Conservation (phyloP, 331 rosid genomes). For the Rosa hybrid region DNA sequence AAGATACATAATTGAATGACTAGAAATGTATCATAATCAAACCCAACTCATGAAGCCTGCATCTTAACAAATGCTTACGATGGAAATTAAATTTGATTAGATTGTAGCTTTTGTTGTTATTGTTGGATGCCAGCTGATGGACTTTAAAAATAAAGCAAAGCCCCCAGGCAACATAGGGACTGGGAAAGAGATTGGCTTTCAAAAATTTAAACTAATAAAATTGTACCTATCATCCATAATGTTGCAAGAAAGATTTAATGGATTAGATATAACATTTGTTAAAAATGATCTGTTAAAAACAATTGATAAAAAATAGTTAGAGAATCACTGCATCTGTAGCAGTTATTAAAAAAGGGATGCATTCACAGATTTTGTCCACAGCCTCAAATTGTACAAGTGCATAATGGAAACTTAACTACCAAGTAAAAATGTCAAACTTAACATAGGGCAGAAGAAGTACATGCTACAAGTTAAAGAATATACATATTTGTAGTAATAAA, state of each 20-base stretch:
- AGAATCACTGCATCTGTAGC: too few relatives aligned
- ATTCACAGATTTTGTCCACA: background rate
- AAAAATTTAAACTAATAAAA: background rate
- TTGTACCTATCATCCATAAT: background rate
- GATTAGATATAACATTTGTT: background rate
- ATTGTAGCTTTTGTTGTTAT: background rate
- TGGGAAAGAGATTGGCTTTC: background rate
- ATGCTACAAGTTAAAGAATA: background rate
- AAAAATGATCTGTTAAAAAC: background rate
- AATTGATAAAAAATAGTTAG: too few relatives aligned
- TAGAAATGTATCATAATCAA: background rate
- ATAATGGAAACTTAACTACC: background rate
- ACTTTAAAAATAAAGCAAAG: background rate
- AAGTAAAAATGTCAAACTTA: background rate
- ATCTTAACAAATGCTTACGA: background rate
- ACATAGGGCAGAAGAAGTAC: background rate
- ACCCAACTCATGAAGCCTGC: background rate
- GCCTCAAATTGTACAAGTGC: background rate
- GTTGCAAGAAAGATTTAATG: background rate
- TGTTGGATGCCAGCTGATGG: background rate
- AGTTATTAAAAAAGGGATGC: background rate
- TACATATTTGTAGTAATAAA: background rate
- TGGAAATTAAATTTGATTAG: background rate
- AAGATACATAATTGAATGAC: conserved; percentile 2
- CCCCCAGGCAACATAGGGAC: background rate